phyloP scores from a whole-genome alignment of 345 rosid genomes.

The Eucalyptus curtisii region DNA sequence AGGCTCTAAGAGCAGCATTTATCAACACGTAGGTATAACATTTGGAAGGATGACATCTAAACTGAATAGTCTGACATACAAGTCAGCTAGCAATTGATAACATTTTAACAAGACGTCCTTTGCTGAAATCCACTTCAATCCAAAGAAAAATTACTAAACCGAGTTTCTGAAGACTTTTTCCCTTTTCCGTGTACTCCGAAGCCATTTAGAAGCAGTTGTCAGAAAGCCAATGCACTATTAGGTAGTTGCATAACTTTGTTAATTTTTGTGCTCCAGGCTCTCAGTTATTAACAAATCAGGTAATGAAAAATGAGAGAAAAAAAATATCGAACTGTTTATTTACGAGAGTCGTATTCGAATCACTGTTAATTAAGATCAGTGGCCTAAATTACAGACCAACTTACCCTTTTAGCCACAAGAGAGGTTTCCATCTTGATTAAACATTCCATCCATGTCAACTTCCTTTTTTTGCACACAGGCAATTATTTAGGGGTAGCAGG shows the following conservation, averaged over 20 bases:
- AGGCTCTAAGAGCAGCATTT: neutral
- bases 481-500: neutral
- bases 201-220: neutral
- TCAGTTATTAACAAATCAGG: neutral
- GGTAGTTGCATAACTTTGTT: neutral
- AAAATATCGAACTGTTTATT: neutral
- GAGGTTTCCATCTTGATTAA: neutral
- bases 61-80: neutral
- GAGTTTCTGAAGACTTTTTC: neutral
- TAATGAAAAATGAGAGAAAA: neutral
- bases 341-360: neutral
- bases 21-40: neutral
- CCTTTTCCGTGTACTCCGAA: neutral
- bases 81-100: neutral
- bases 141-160: neutral
- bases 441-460: neutral
- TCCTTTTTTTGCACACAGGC: neutral
- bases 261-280: neutral
- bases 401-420: neutral
- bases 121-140: neutral
- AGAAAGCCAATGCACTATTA: neutral
- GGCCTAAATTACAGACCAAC: neutral
- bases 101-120: neutral
- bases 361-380: neutral
- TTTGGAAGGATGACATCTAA: neutral